These are phyloP conservation scores for Herpetomonas tarakana DNA, from an alignment of 208 protist genomes.

Conservation along the genomic window DNA sequence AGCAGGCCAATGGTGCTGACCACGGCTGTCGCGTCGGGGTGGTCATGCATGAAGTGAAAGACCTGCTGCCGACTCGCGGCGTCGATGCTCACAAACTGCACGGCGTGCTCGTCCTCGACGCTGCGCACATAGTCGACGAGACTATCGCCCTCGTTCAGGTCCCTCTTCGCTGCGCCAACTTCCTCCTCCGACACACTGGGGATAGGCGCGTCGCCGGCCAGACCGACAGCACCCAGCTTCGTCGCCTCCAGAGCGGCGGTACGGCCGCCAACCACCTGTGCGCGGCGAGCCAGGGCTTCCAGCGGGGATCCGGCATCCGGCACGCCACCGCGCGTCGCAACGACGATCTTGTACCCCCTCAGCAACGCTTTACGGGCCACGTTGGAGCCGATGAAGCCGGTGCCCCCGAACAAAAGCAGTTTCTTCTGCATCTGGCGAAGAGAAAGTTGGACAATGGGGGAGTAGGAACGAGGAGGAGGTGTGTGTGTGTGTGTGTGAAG, in stretches of 20 bases:
- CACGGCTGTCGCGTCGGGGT: constrained; percentile 68
- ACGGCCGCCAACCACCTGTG: constrained; percentile 33
- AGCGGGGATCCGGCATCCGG: constrained; percentile 39
- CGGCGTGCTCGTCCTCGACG: constrained; percentile 16
- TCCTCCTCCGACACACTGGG: neutral
- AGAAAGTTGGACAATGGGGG: constrained; percentile 1
- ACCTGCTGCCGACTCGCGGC: constrained; percentile 59
- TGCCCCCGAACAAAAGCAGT: constrained; percentile 84
- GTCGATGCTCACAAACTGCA: constrained; percentile 80
- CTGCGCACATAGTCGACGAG: constrained; percentile 17
- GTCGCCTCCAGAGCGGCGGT: constrained; percentile 28
- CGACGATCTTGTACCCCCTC: constrained; percentile 61
- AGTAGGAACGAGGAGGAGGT: constrained; percentile 2
- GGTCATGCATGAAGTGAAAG: constrained; percentile 68
- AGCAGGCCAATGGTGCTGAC: constrained; percentile 68
- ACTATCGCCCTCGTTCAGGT: constrained; percentile 15
- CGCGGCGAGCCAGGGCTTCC: constrained; percentile 29
- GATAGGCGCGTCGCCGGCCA: constrained; percentile 2
- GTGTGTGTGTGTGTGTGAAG: too few relatives aligned
- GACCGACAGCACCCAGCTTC: neutral
- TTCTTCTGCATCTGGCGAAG: constrained; percentile 46
- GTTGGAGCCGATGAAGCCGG: constrained; percentile 69
- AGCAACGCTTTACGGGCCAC: constrained; percentile 56
- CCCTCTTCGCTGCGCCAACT: neutral
- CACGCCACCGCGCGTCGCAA: constrained; percentile 56